Percentiles rank a stretch among this genome's conserved stretches.
Evolutionary conservation across 129 eudicot genomes (phyloP).

Genomic region (Scalesia atractyloides): DNA sequence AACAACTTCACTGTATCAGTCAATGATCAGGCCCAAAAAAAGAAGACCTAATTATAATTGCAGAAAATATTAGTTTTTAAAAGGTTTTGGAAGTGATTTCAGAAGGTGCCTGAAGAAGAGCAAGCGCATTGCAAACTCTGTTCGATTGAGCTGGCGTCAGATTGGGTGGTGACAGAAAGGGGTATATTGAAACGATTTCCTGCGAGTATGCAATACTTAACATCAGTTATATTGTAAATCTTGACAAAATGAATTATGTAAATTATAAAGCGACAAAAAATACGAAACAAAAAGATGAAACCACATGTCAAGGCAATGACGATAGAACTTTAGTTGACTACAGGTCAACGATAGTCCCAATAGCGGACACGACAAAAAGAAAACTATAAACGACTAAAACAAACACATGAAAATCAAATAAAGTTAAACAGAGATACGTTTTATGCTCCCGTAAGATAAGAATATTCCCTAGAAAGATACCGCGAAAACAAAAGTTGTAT

Average conservation of each 20-base stretch:
- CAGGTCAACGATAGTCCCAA: background rate
- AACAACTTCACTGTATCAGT: background rate
- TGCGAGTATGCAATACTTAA: constrained; percentile 33
- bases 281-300: background rate
- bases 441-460: constrained; percentile 7
- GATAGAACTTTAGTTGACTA: constrained; percentile 11
- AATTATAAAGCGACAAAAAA: background rate
- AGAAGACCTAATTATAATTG: background rate
- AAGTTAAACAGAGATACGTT: background rate
- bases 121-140: constrained; percentile 90
- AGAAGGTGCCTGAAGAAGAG: constrained; percentile 68
- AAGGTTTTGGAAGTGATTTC: background rate
- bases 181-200: constrained; percentile 88
- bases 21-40: constrained; percentile 4
- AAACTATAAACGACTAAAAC: constrained; percentile 2
- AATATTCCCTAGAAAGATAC: constrained; percentile 3
- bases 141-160: constrained; percentile 84
- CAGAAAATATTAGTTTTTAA: background rate
- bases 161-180: constrained; percentile 82
- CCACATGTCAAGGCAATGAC: constrained; percentile 1
- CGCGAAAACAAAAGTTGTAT: background rate
- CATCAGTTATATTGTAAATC: constrained; percentile 3
- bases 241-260: background rate
- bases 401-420: background rate
- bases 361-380: background rate